Conservation (phyloP, 208 protist genomes). For the Naegleria gruberi region DNA sequence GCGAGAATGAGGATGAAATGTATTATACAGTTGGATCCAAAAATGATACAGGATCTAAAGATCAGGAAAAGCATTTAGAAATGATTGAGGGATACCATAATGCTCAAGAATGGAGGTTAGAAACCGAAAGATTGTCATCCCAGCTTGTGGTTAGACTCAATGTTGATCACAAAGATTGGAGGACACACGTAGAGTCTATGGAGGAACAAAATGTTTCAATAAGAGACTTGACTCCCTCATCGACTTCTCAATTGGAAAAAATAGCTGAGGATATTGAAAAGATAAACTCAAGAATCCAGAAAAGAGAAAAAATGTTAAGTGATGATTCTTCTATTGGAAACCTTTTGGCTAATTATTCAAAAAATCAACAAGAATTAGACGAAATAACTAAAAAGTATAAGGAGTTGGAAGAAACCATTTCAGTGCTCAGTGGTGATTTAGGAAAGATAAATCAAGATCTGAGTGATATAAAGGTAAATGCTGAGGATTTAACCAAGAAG, state of each 20-base stretch:
- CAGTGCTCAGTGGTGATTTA: neutral
- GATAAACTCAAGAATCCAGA: neutral
- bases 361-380: conserved; percentile 2
- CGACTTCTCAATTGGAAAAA: neutral
- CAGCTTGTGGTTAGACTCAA: conserved; percentile 8
- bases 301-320: conserved; percentile 18
- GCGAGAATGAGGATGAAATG: neutral
- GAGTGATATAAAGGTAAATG: neutral
- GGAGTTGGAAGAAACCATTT: neutral
- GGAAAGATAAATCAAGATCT: neutral
- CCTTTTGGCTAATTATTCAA: neutral
- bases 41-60: neutral
- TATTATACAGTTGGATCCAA: neutral
- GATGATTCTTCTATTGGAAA: neutral
- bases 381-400: neutral
- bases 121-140: neutral
- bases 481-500: neutral
- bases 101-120: neutral
- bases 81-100: neutral
- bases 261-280: conserved; percentile 1
- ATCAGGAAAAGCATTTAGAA: neutral
- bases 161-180: conserved; percentile 21
- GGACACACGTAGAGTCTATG: conserved; percentile 4
- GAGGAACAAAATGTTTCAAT: neutral
- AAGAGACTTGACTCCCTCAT: neutral